Conservation (phyloP, 192 early-diverging fungal genomes). For the Anaeromyces robustus region DNA sequence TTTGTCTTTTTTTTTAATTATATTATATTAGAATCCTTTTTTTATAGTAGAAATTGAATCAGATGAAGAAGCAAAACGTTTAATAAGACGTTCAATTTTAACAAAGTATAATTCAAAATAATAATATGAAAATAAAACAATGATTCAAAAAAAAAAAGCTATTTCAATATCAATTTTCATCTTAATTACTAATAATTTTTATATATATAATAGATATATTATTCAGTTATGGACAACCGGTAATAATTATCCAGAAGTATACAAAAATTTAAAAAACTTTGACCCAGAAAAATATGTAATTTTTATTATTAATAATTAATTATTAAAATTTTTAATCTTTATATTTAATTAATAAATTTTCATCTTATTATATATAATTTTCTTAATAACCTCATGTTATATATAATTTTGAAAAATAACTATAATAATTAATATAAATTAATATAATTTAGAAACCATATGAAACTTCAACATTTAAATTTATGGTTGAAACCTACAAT, state of each 20-base stretch:
- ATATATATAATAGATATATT: slow-evolving; percentile 32
- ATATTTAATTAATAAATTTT: no score
- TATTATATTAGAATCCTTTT: slow-evolving; percentile 61
- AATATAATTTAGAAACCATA: slow-evolving; percentile 19
- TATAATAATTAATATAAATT: no score
- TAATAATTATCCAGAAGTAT: not conserved
- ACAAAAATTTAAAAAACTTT: not conserved
- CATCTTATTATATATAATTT: no score
- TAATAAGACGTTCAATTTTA: slow-evolving; percentile 72
- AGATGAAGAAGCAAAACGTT: slow-evolving; percentile 47
- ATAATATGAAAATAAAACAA: no score
- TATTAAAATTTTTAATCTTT: no score
- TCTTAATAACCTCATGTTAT: no score
- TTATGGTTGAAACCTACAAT: slow-evolving; percentile 60
- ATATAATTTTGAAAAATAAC: no score
- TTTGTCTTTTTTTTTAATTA: not conserved
- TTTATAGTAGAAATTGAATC: slow-evolving; percentile 55
- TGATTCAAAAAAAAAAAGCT: not conserved
- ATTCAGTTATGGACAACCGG: slow-evolving; percentile 62
- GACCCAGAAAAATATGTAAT: not conserved
- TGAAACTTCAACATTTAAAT: slow-evolving; percentile 50
- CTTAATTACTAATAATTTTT: no score
- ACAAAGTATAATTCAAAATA: no score
- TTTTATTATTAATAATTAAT: no score
- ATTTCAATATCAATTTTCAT: slow-evolving; percentile 1